Percentiles rank a stretch among this genome's conserved stretches.
Evolutionary conservation across 768 basidiomycete genomes (phyloP).

Genomic region (Coprinellus micaceus): DNA sequence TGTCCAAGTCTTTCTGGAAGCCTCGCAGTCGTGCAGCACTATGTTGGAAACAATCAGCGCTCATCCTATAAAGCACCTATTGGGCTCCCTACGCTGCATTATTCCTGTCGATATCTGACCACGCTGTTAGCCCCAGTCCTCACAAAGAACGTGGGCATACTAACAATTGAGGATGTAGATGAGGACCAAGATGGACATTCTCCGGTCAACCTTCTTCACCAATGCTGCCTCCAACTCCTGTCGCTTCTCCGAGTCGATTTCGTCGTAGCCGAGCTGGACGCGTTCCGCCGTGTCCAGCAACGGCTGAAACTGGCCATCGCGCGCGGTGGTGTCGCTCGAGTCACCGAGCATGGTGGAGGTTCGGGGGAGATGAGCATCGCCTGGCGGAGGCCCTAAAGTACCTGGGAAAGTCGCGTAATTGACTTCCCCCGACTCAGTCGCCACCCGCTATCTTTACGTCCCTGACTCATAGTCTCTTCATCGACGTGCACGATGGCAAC

Average conservation of each 20-base stretch:
- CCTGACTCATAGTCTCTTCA: background rate
- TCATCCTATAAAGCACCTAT: background rate
- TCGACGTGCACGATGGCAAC: slow-evolving; percentile 35
- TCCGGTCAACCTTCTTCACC: slow-evolving; percentile 46
- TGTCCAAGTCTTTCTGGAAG: slow-evolving; percentile 57
- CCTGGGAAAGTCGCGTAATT: background rate
- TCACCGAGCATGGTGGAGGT: background rate
- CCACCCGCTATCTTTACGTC: background rate
- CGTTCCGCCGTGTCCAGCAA: background rate
- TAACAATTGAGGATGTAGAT: slow-evolving; percentile 48
- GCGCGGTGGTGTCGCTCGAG: background rate
- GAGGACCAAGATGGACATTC: slow-evolving; percentile 46
- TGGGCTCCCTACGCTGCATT: slow-evolving; percentile 55
- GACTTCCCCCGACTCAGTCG: no score
- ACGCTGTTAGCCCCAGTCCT: background rate
- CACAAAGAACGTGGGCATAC: background rate
- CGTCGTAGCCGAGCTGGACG: background rate
- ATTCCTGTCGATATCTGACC: slow-evolving; percentile 66
- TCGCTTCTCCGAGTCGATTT: slow-evolving; percentile 21
- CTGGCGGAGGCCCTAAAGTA: background rate
- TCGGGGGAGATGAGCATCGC: background rate
- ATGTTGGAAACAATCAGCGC: background rate
- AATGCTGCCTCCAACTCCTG: slow-evolving; percentile 32
- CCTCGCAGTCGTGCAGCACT: slow-evolving; percentile 66
- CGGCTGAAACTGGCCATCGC: background rate